Base-by-base conservation (phyloP, 179 eudicot species). In the Nepenthes alata region DNA sequence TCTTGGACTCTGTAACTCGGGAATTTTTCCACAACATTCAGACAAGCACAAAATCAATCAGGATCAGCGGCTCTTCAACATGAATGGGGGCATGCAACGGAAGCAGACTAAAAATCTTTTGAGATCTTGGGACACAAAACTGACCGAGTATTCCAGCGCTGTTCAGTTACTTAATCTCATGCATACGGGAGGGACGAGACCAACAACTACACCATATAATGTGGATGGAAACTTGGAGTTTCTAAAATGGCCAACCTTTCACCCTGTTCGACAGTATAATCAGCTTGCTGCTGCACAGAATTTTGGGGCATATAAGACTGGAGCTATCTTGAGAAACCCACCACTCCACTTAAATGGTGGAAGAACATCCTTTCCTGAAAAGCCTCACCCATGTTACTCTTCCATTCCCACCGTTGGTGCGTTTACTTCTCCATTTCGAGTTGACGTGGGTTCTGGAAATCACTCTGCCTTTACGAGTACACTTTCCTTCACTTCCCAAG, bases 371-470 rank as follows among this genome's bases (percentile, higher is more conserved):
- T 10, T 53, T 37, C 64, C 53, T 10, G 50, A 58, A 9, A 57
- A n/a, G 34, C 16, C 58, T 44, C 79, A 67, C 58, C 75, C 76
- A 0, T 75, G 73, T 53, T 75, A 71, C 54, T 60, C 76, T 49
- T 7, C 66, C 44, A 38, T 62, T 53, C 68, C 75, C 44, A 2
- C 63, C 45, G 8, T 41, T 0, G 6, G 45, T 1, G 54, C 6
- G 8, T 41, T 64, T 57, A 5, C 68, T 47, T 41, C 67, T 41
- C 13, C 76, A 2, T 41, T 41, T 4, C 5, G 8, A 4, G 61
- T 14, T 47, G 66, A 67, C 35, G n/a, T 15, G 1, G 37, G 51
- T 35, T 11, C 36, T 51, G 70, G 64, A 35, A 68, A 45, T 4
- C 5, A 7, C 55, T 2, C 67, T 11, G 68, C 67, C n/a, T 68